Evolutionary conservation across 495 filamentous ascomycete genomes (phyloP), one percentile per base, ranked within the genome.

Genomic region (Aspergillus bridgeri): DNA sequence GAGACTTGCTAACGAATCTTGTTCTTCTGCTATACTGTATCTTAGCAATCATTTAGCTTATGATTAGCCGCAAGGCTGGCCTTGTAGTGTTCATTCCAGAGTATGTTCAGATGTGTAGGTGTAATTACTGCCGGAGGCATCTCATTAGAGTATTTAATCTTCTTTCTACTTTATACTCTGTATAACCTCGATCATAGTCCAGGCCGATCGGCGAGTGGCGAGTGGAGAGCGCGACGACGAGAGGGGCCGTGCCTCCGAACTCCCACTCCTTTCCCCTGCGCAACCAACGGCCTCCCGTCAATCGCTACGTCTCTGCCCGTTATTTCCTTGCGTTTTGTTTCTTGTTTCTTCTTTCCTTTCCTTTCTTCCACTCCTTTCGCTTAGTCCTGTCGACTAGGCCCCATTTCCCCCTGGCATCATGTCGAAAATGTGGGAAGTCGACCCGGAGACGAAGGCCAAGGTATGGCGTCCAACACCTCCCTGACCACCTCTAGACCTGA

Each of bases 391-490:
- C 33, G 33, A 38, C 33, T 38, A 38, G 17, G 33, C 33, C 17
- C 33, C 27, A n/a, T n/a, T 38, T 15, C 13, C 13, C 33, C 33
- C 33, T 38, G 33, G 17, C 51, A 38, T 29, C 52, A 79, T 79
- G 77, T 78, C 76, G 61, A 83, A 82, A 67, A 92, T 95, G 89
- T 98, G 93, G 93, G 93, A 98, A 73, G 92, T 98, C 60, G 93
- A 98, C 75, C 92, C 93, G 19, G 92, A 96, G 77, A 96, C 92
- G 33, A 85, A 89, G 75, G 87, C 85, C 63, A 96, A 96, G 86
- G 92, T 96, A 78, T 51, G 69, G 53, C 13, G 22, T 46, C 53
- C 29, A 27, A 27, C 24, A 54, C 29, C 57, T 59, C 48, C 60
- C 53, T 48, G 23, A 47, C 29, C 27, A n/a, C n/a, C n/a, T 24